These are phyloP conservation scores for Astraeus odoratus DNA, from an alignment of 768 basidiomycete genomes.

Conservation along the genomic window DNA sequence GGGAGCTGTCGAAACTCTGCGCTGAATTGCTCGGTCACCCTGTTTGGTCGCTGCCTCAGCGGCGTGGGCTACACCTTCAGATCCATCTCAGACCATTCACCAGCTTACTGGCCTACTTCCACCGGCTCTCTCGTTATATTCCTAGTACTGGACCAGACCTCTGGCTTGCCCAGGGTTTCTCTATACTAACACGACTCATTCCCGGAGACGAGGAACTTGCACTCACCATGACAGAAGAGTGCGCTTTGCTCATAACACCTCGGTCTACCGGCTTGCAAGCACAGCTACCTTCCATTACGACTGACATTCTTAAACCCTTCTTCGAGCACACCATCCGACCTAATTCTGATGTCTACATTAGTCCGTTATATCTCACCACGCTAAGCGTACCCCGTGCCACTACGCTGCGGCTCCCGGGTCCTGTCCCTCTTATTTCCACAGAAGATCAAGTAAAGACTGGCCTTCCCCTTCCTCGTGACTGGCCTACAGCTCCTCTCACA, in stretches of 20 bases:
- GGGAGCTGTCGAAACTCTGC: conserved; percentile 45
- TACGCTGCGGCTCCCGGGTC: conserved; percentile 41
- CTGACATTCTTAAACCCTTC: conserved; percentile 42
- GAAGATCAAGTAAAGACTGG: conserved; percentile 27
- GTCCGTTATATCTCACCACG: conserved; percentile 44
- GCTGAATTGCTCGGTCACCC: conserved; percentile 44
- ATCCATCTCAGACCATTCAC: conserved; percentile 43
- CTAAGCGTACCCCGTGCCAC: conserved; percentile 50
- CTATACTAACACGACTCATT: conserved; percentile 46
- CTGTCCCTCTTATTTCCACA: not conserved
- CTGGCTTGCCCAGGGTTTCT: conserved; percentile 63
- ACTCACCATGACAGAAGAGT: conserved; percentile 28
- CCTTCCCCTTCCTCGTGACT: conserved; percentile 51
- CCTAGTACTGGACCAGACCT: conserved; percentile 49
- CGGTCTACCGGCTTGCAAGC: conserved; percentile 12
- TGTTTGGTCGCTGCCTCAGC: conserved; percentile 37
- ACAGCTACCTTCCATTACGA: conserved; percentile 27
- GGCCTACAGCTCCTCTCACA: conserved; percentile 63
- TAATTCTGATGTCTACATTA: conserved; percentile 34
- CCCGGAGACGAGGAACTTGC: conserved; percentile 73
- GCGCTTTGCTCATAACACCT: conserved; percentile 13
- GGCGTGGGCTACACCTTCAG: conserved; percentile 4
- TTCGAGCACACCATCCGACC: conserved; percentile 42
- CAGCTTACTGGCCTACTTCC: conserved; percentile 44
- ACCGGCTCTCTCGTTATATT: conserved; percentile 50